A percentile compares a stretch with the other conserved stretches of the same genome.
phyloP scores from a whole-genome alignment of 768 basidiomycete genomes.

The Ramaria rubella region DNA sequence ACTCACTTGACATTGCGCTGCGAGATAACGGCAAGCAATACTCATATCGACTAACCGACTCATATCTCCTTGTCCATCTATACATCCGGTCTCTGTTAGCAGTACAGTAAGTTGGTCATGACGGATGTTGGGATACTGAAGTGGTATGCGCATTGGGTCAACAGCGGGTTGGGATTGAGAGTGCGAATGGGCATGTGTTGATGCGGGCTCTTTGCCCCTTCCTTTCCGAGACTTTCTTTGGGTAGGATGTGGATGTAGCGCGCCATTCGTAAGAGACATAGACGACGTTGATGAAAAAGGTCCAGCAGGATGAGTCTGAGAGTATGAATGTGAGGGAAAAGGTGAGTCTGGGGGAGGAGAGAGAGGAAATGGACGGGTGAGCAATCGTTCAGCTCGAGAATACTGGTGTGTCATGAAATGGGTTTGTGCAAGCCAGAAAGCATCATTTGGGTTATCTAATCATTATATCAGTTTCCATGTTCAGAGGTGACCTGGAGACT shows the following conservation, averaged over 20 bases:
- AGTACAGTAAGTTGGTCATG: slow-evolving; percentile 37
- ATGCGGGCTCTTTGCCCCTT: slow-evolving; percentile 48
- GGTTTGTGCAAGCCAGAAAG: slow-evolving; percentile 98
- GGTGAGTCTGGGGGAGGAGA: slow-evolving; percentile 32
- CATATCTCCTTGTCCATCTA: slow-evolving; percentile 55
- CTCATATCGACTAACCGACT: slow-evolving; percentile 89
- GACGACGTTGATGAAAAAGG: slow-evolving; percentile 24
- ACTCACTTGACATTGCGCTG: slow-evolving; percentile 86
- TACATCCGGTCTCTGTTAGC: slow-evolving; percentile 58
- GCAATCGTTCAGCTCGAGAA: slow-evolving; percentile 84
- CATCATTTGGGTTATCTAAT: slow-evolving; percentile 91
- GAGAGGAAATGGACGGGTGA: slow-evolving; percentile 79
- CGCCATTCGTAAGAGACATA: slow-evolving; percentile 12
- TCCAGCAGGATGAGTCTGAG: slow-evolving; percentile 33
- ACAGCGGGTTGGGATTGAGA: slow-evolving; percentile 1
- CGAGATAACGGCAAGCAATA: slow-evolving; percentile 91
- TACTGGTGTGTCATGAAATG: slow-evolving; percentile 96
- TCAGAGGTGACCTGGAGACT: slow-evolving; percentile 4
- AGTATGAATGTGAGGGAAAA: slow-evolving; percentile 20
- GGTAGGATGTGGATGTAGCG: slow-evolving; percentile 25
- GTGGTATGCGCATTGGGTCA: slow-evolving; percentile 1
- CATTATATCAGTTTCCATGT: not conserved
- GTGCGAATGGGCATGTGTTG: not conserved
- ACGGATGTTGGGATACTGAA: slow-evolving; percentile 4
- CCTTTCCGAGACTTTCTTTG: slow-evolving; percentile 30